Evolutionary conservation across 805 yeast genomes (phyloP).

Genomic region (Schwanniomyces sp.): DNA sequence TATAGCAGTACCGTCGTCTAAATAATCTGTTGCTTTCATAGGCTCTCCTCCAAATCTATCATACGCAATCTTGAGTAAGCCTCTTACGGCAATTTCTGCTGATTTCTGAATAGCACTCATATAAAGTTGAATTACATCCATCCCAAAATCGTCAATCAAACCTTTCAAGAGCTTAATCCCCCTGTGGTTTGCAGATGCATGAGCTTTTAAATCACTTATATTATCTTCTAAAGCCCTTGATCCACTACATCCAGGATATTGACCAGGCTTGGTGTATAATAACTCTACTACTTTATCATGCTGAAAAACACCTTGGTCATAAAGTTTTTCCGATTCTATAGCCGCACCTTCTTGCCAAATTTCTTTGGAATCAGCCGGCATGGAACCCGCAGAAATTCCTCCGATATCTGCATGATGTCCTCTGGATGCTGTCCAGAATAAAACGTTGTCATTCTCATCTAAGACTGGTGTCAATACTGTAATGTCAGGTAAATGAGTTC

Average conservation of each 20-base stretch:
- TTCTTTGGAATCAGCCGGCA: constrained; percentile 85
- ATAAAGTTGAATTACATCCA: constrained; percentile 26
- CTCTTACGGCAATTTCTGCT: constrained; percentile 24
- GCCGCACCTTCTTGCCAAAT: constrained; percentile 87
- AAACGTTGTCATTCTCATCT: constrained; percentile 43
- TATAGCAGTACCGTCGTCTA: constrained; percentile 83
- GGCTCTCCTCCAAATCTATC: constrained; percentile 30
- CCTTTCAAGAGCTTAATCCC: constrained; percentile 65
- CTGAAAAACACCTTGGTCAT: constrained; percentile 67
- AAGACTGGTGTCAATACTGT: constrained; percentile 88
- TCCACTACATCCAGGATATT: constrained; percentile 80
- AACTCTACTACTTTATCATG: constrained; percentile 60
- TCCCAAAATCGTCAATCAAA: constrained; percentile 55
- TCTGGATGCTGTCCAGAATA: constrained; percentile 85
- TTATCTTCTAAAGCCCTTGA: constrained; percentile 79
- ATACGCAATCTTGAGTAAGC: constrained; percentile 20
- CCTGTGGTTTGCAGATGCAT: constrained; percentile 76
- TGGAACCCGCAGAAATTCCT: constrained; percentile 84
- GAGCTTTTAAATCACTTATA: constrained; percentile 51
- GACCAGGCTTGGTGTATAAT: constrained; percentile 70
- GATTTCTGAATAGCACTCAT: constrained; percentile 25
- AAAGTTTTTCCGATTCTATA: constrained; percentile 72
- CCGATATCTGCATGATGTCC: constrained; percentile 96
- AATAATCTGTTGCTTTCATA: constrained; percentile 59
- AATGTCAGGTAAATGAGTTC: constrained; percentile 47